Base-by-base conservation (phyloP, 2,329 filamentous ascomycete genomes). In the Arthrobotrys sphaeroides region DNA sequence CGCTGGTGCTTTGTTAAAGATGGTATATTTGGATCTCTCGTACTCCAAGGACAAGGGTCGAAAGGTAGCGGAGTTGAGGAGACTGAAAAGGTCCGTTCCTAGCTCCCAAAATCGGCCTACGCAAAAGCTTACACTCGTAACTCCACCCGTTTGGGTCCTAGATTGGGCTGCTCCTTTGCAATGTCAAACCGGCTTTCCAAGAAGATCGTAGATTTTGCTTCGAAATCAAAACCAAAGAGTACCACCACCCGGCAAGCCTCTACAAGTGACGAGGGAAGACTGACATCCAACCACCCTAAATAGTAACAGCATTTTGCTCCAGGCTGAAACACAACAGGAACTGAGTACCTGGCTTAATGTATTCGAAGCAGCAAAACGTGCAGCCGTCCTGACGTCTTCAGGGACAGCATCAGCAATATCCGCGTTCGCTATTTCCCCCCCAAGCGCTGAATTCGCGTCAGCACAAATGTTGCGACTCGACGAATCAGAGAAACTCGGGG, bases 191-290 rank as follows among this genome's bases (percentile, higher is more conserved):
- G 16, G 93, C 94, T 0, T 91, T 96, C 60, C 90, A 92, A 78
- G 95, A 99, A 83, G 95, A 99, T 80, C 89, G 95, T 40, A 88
- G 95, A 13, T 99, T 98, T 83, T 98, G 95, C 82, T 97, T 99
- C 80, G 95, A 99, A 83, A 91, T 99, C 80, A 99, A 98, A 85
- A 99, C 95, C 1, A 99, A 97, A 83, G 96, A 92, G 70, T 74
- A 68, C 80, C 91, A 91, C 77, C 22, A 24, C 22, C 38, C 22
- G 31, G 1, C n/a, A 5, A 36, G n/a, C n/a, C 10, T 9, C 18
- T 51, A 31, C 5, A 13, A 45, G n/a, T 16, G 18, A 26, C 16
- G 43, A 53, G 1, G 12, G 3, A 3, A 10, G n/a, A 28, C 66
- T 62, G 10, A 47, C 18, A 13, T 10, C 1, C 38, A 9, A 7